Evolutionary conservation across 768 basidiomycete species (phyloP), one percentile per base, ranked within the genome.

Genomic region (Serendipita sp.): DNA sequence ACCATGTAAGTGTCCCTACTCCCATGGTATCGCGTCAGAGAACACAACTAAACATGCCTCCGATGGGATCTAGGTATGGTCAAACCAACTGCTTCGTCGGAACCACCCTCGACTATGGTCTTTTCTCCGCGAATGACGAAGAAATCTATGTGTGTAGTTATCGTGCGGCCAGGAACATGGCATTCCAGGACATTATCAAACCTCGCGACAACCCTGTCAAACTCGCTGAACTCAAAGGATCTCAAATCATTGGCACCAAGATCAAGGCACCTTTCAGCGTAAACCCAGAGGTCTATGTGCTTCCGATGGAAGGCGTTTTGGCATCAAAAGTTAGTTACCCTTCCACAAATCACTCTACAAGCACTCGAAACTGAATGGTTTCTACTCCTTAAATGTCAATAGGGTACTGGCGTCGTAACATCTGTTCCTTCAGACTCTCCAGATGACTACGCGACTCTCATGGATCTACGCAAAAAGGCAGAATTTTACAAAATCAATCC

Each of bases 81-180:
- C 94, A 98, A 76, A 98, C 94, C 2, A 98, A 98, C 73, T 93
- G 93, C 74, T 99, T 93, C 73, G 93, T 99, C 63, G 91, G 92
- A 45, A 84, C 91, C 0, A 74, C 79, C 47, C 85, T 98, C 77
- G 92, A 89, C 68, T 99, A 99, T 72, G 93, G 92, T 44, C 76
- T 99, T 38, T 98, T 88, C 73, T 85, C 87, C n/a, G 81, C 85
- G 63, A 90, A 88, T 72, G 87, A 88, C 74, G 80, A 83, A 44
- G 92, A 92, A 69, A 88, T 92, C 24, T 97, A 88, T 77, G 77
- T 99, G 3, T 86, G 90, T 75, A 93, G 93, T 10, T 75, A 85
- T 66, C 89, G 94, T 51, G 85, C 93, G 0, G 93, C 92, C 3
- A 85, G 95, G n/a, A 98, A 96, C 74, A 96, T 98, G 93, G 83